Evolutionary conservation across 2,329 filamentous ascomycete genomes (phyloP).

Genomic region (Alternaria incomplexa): DNA sequence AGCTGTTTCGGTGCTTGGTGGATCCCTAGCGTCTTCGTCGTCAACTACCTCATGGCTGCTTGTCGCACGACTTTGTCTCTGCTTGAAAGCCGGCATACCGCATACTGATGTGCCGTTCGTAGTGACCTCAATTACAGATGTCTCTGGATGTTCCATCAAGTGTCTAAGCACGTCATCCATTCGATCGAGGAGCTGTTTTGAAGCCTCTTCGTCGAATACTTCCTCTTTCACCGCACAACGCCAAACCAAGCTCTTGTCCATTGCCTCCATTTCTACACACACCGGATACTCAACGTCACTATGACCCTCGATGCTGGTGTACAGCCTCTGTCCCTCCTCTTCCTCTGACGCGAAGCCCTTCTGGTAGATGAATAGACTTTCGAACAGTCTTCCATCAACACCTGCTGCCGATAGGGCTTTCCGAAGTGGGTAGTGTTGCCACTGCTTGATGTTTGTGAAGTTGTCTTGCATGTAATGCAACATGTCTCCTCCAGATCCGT

Average conservation of each 20-base stretch:
- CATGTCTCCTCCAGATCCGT: conserved; percentile 70
- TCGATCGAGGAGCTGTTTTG: conserved; percentile 60
- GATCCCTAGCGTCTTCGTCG: neutral
- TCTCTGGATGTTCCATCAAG: conserved; percentile 59
- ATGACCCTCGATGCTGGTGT: conserved; percentile 67
- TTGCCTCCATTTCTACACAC: conserved; percentile 78
- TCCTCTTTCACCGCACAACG: conserved; percentile 71
- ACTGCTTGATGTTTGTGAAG: conserved; percentile 68
- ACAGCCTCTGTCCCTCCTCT: conserved; percentile 49
- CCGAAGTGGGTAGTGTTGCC: conserved; percentile 79
- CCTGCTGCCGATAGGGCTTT: conserved; percentile 65
- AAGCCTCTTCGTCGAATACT: conserved; percentile 57
- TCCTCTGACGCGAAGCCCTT: conserved; percentile 50
- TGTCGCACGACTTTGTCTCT: neutral
- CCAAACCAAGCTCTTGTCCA: conserved; percentile 66
- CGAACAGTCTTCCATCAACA: conserved; percentile 60
- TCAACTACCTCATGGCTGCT: neutral
- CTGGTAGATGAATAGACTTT: conserved; percentile 72
- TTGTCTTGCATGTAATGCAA: conserved; percentile 76
- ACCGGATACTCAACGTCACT: conserved; percentile 81
- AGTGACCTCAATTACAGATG: conserved; percentile 62
- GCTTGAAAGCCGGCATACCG: conserved; percentile 59
- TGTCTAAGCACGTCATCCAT: conserved; percentile 66
- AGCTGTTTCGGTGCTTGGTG: conserved; percentile 43
- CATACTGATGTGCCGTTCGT: conserved; percentile 66